Evolutionary conservation across 2,329 filamentous ascomycete species (phyloP).

Genomic region (Talaromyces atroroseus): DNA sequence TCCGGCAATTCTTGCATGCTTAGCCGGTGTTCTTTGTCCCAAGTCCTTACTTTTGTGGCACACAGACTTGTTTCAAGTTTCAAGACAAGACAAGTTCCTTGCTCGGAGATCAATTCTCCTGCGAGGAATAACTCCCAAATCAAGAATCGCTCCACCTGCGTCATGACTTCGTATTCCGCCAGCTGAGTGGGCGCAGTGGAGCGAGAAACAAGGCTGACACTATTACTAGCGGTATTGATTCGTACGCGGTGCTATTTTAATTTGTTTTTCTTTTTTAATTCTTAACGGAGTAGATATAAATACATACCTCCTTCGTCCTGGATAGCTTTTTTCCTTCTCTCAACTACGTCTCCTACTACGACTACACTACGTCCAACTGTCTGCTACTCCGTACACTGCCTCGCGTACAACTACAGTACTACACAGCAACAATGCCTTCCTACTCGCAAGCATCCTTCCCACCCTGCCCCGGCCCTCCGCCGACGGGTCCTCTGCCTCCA

Average conservation of each 20-base stretch:
- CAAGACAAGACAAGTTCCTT: no score
- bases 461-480: constrained; percentile 14
- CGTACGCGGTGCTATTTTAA: no score
- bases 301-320: no score
- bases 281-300: no score
- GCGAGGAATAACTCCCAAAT: background rate
- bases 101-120: no score
- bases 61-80: no score
- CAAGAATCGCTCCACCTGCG: background rate
- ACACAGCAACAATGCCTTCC: constrained; percentile 8
- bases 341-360: background rate
- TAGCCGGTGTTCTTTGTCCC: no score
- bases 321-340: no score
- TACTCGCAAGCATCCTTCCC: constrained; percentile 13
- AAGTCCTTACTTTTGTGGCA: no score
- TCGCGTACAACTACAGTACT: background rate
- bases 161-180: background rate
- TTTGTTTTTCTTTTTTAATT: no score
- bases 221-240: background rate
- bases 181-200: background rate
- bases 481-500: constrained; percentile 14
- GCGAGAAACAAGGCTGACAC: background rate
- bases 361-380: background rate
- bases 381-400: background rate
- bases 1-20: no score